Percentiles rank a stretch among this genome's conserved stretches.
phyloP scores from a whole-genome alignment of 2,329 filamentous ascomycete species.

The Incumbomyces delicatus region DNA sequence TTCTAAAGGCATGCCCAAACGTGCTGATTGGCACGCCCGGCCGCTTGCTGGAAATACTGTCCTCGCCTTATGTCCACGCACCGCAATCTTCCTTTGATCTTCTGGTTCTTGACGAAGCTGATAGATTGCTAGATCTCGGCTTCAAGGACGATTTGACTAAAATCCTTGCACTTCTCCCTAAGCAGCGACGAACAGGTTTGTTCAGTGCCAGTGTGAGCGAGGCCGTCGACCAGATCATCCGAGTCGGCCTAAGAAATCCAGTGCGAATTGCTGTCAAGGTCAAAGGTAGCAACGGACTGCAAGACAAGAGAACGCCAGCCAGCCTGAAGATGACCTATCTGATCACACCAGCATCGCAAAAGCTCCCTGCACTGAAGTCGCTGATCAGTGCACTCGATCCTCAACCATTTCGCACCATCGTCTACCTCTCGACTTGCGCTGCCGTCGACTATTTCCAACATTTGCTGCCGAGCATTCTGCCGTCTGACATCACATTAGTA shows the following conservation, averaged over 20 bases:
- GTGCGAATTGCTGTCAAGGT: conserved; percentile 93
- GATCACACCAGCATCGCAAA: conserved; percentile 63
- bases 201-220: conserved; percentile 96
- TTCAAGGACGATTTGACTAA: conserved; percentile 86
- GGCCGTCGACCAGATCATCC: conserved; percentile 83
- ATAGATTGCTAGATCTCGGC: conserved; percentile 81
- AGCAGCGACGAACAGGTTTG: conserved; percentile 83
- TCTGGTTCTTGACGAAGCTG: conserved; percentile 88
- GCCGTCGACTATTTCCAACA: conserved; percentile 90
- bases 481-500: conserved; percentile 55
- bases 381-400: conserved; percentile 62
- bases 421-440: conserved; percentile 89
- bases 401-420: conserved; percentile 70
- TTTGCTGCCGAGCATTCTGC: conserved; percentile 63
- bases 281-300: conserved; percentile 60
- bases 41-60: conserved; percentile 74
- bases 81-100: conserved; percentile 83
- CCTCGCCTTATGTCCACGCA: conserved; percentile 78
- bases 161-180: conserved; percentile 64
- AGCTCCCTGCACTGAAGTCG: conserved; percentile 63
- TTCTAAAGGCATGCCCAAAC: conserved; percentile 76
- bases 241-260: conserved; percentile 84
- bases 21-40: conserved; percentile 85
- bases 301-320: conserved; percentile 81
- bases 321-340: conserved; percentile 85